Evolutionary conservation across 306 rosid genomes (phyloP).

Genomic region (Sicyos baderoa): DNA sequence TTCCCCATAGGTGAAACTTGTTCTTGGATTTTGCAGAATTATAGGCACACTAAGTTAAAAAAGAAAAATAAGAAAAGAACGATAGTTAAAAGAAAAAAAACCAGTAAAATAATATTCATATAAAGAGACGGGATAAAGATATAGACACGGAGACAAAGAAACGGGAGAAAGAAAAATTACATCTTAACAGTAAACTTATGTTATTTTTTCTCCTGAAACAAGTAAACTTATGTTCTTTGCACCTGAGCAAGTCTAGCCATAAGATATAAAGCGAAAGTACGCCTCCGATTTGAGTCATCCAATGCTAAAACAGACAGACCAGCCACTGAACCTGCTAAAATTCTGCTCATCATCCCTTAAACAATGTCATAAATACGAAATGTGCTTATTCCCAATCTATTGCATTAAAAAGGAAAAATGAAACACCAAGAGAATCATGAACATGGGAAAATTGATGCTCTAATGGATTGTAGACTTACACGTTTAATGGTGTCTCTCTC

Average conservation of each 20-base stretch:
- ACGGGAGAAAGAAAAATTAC: not conserved
- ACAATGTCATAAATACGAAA: slow-evolving; percentile 55
- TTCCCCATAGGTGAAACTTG: slow-evolving; percentile 97
- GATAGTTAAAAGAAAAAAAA: not conserved
- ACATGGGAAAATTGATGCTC: slow-evolving; percentile 9
- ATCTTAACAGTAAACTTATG: not conserved
- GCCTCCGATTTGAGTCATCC: slow-evolving; percentile 77
- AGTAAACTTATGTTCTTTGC: slow-evolving; percentile 9
- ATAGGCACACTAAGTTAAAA: slow-evolving; percentile 61
- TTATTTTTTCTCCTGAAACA: too few relatives aligned
- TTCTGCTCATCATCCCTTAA: slow-evolving; percentile 82
- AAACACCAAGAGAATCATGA: slow-evolving; percentile 12
- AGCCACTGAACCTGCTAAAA: slow-evolving; percentile 92
- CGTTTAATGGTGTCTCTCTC: slow-evolving; percentile 69
- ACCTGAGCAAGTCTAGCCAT: slow-evolving; percentile 89
- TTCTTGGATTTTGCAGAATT: slow-evolving; percentile 89
- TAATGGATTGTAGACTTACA: slow-evolving; percentile 41
- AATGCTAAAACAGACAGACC: slow-evolving; percentile 82
- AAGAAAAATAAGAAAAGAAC: slow-evolving; percentile 24
- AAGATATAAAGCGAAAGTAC: slow-evolving; percentile 79
- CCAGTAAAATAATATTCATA: slow-evolving; percentile 1
- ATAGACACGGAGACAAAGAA: not conserved
- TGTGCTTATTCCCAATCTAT: slow-evolving; percentile 23
- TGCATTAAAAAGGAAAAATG: not conserved
- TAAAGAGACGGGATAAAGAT: too few relatives aligned